Evolutionary conservation across 208 protist species (phyloP).

Genomic region (Trypanosoma brucei): DNA sequence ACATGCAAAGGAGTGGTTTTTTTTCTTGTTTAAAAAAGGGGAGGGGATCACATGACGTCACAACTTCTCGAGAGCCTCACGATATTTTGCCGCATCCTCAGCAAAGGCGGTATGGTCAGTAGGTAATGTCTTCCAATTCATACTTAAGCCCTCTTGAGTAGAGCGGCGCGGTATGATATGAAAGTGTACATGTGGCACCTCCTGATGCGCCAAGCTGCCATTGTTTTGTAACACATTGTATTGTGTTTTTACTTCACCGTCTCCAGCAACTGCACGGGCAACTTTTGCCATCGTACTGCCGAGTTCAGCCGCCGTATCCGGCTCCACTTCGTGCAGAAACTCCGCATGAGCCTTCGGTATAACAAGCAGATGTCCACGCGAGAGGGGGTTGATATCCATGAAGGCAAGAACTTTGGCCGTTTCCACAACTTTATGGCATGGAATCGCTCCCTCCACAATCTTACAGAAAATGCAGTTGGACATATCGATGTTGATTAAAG

Average conservation of each 20-base stretch:
- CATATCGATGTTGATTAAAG: slow-evolving; percentile 16
- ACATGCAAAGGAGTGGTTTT: background rate
- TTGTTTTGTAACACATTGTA: slow-evolving; percentile 95
- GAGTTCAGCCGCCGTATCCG: slow-evolving; percentile 67
- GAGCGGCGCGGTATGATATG: slow-evolving; percentile 91
- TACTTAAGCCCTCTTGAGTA: slow-evolving; percentile 45
- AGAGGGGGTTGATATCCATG: slow-evolving; percentile 87
- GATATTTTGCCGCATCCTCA: slow-evolving; percentile 56
- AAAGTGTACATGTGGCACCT: slow-evolving; percentile 92
- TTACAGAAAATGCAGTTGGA: slow-evolving; percentile 83
- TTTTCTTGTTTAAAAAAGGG: background rate
- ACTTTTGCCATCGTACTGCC: slow-evolving; percentile 52
- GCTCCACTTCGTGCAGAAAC: slow-evolving; percentile 71
- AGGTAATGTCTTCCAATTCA: slow-evolving; percentile 60
- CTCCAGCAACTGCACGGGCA: slow-evolving; percentile 55
- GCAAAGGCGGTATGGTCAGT: slow-evolving; percentile 58
- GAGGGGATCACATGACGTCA: slow-evolving; percentile 18
- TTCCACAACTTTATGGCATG: slow-evolving; percentile 85
- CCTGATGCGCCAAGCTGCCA: slow-evolving; percentile 85
- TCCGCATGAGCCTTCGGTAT: slow-evolving; percentile 82
- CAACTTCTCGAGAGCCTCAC: slow-evolving; percentile 49
- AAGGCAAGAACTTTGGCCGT: slow-evolving; percentile 75
- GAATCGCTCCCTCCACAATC: slow-evolving; percentile 74
- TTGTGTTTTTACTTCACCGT: slow-evolving; percentile 40
- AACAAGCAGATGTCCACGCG: slow-evolving; percentile 75